A percentile compares a stretch with the other conserved stretches of the same genome.
phyloP scores from a whole-genome alignment of 805 yeast genomes.

The Kodamaea sagamina region DNA sequence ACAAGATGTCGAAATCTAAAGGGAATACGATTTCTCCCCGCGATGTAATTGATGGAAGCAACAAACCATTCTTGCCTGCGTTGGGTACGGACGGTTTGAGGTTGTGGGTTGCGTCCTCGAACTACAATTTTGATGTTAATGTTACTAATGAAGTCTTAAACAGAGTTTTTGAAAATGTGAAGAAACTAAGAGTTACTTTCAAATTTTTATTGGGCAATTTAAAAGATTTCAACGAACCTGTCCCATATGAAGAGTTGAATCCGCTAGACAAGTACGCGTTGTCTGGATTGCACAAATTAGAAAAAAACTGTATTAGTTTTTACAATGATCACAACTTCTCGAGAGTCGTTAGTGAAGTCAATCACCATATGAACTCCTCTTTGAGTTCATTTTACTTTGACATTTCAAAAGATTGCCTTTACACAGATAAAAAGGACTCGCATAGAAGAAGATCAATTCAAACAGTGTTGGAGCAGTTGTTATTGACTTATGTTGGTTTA shows the following conservation, averaged over 20 bases:
- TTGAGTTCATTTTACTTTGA: conserved; percentile 87
- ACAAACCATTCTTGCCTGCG: conserved; percentile 48
- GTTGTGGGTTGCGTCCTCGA: conserved; percentile 86
- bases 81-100: conserved; percentile 91
- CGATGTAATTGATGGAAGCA: conserved; percentile 64
- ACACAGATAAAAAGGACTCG: conserved; percentile 60
- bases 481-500: conserved; percentile 62
- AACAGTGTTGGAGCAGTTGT: conserved; percentile 61
- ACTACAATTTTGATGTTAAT: conserved; percentile 78
- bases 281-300: conserved; percentile 52
- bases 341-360: conserved; percentile 64
- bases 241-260: conserved; percentile 39
- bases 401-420: conserved; percentile 79
- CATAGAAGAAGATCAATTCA: conserved; percentile 59
- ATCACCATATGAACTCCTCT: conserved; percentile 70
- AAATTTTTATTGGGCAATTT: conserved; percentile 81
- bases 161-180: conserved; percentile 77
- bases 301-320: conserved; percentile 38
- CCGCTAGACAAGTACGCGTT: conserved; percentile 65
- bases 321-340: conserved; percentile 67
- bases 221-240: conserved; percentile 38
- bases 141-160: conserved; percentile 70
- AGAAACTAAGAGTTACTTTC: conserved; percentile 80
- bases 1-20: conserved; percentile 90
- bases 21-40: conserved; percentile 79